Base-by-base conservation (phyloP, 768 basidiomycete species). In the Kondoa subrosea region DNA sequence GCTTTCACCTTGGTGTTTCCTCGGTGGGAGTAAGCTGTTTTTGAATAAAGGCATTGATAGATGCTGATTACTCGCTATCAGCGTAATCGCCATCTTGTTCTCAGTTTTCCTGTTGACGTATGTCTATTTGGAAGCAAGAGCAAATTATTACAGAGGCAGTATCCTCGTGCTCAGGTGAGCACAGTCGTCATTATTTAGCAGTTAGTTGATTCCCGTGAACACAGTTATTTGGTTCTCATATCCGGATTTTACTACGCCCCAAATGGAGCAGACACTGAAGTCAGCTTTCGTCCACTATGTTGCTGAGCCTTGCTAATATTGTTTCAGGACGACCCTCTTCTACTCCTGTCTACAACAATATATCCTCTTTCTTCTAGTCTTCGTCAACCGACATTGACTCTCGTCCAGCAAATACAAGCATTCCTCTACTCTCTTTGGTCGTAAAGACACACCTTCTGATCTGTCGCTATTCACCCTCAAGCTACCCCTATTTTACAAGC, bases 81-180 rank as follows among this genome's bases (percentile, higher is more conserved):
- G 40, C 75, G 90, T 91, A 62, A 85, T 97, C 72, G 87, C 85
- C 30, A 86, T 97, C 75, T 87, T 97, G 72, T 82, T 99, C 58
- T 89, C 91, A 0, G 91, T 99, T 79, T 99, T 97, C 82, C 78
- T 97, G 71, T 84, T 99, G 82, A 97, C 95, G 0, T 99, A 99
- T 77, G 93, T 91, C 2, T 97, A 95, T 76, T 95, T 97, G 73
- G 95, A 99, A 78, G 66, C 72, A 1, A 33, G 72, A n/a, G 58
- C 64, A 73, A 97, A 97, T 78, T 99, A 99, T 76, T 91, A 96
- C 76, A 85, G 95, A 72, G 95, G 95, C 60, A 91, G 88, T 72
- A 95, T 95, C 68, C 84, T 99, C 59, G 87, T 96, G 66, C 80
- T 97, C 63, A 91, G 91, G 89, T 92, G 68, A 70, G 77, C 74